Evolutionary conservation across 176 grass and related monocot genomes (phyloP), one percentile per base, ranked within the genome.

Genomic region (Areca catechu): DNA sequence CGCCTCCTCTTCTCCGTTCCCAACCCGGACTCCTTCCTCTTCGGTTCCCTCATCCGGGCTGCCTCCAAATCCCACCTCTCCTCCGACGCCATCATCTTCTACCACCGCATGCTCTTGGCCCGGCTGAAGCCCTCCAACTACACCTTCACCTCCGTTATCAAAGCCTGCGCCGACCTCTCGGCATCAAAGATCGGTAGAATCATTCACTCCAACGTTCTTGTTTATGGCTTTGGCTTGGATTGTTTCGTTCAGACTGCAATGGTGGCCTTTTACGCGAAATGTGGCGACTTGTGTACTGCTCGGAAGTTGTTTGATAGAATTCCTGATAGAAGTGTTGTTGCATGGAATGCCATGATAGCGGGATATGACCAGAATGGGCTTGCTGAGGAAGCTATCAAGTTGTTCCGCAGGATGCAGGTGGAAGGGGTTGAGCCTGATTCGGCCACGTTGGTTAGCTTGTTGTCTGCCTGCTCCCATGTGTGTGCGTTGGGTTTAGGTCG

Each of bases 311-410:
- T 95, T 57, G 79, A 89, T 16, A 74, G 68, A 83, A 86, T 86
- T 76, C 59, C 50, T 53, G 60, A 79, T 1, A 67, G 74, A 68
- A 84, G 62, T 7, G 70, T 77, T 19, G 82, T 95, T 24, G 77
- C 79, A 70, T 95, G 86, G 90, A 95, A 89, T 51, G 76, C 79
- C 1, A 89, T 95, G 82, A 86, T 95, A 43, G 80, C 86, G 60
- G 82, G 82, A 51, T 95, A 86, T 3, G 79, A 90, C 63, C 74
- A 77, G 57, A 84, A 95, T 25, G 86, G 90, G 6, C 58, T 83
- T 22, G 66, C 81, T 1, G 70, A 69, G 19, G 63, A 34, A 53
- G 90, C 67, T 9, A 74, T 90, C 0, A 67, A 73, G 54, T 47
- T 89, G 17, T 90, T 86, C 14, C 78, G 50, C 43, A 57, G 70